These are phyloP conservation scores for Euphorbia lathyris DNA, from an alignment of 345 rosid species.

Conservation along the genomic window DNA sequence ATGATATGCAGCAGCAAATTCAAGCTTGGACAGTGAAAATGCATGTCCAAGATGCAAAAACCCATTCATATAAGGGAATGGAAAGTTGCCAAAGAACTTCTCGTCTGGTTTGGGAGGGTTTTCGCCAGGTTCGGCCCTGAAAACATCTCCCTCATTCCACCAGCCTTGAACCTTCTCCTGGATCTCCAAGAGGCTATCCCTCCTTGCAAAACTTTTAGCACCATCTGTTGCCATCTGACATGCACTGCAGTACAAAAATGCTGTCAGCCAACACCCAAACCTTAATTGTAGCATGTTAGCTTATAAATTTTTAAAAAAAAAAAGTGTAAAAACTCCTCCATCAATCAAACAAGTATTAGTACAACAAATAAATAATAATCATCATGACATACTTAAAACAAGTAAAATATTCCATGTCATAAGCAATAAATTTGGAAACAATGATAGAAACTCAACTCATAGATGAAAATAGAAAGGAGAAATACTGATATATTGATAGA, in stretches of 20 bases:
- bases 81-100: constrained; percentile 76
- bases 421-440: too few species aligned
- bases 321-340: not conserved
- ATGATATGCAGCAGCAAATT: constrained; percentile 88
- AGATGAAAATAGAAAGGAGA: too few species aligned
- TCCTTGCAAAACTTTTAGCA: constrained; percentile 65
- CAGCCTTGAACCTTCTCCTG: constrained; percentile 40
- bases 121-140: constrained; percentile 55
- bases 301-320: not conserved
- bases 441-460: too few species aligned
- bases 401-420: too few species aligned
- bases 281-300: not conserved
- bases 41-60: constrained; percentile 79
- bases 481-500: too few species aligned
- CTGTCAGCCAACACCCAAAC: not conserved
- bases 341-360: not conserved
- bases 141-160: constrained; percentile 79
- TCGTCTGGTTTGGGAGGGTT: constrained; percentile 50
- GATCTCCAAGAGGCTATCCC: constrained; percentile 72
- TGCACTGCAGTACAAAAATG: constrained; percentile 23
- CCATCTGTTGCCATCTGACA: constrained; percentile 64
- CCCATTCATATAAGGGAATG: constrained; percentile 85
- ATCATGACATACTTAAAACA: too few species aligned
- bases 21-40: constrained; percentile 74
- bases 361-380: too few species aligned